Evolutionary conservation across 805 yeast species (phyloP).

Genomic region (Ogataea kodamae): DNA sequence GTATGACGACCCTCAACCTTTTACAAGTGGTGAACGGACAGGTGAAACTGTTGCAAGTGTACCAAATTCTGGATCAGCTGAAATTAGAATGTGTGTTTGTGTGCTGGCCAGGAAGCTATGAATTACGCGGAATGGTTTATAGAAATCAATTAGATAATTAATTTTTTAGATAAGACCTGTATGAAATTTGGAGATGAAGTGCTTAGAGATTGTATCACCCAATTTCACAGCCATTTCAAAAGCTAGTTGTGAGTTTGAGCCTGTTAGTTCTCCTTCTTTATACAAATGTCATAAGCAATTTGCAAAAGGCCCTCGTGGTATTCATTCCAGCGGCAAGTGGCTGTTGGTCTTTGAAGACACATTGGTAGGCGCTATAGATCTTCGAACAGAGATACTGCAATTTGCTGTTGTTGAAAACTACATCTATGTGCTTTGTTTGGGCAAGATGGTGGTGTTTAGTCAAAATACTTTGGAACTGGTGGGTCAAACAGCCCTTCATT

Average conservation of each 20-base stretch:
- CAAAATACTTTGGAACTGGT: slow-evolving; percentile 7
- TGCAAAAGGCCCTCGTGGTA: no score
- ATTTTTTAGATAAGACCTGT: slow-evolving; percentile 12
- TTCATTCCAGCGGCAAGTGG: slow-evolving; percentile 3
- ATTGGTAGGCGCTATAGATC: slow-evolving; percentile 6
- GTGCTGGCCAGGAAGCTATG: slow-evolving; percentile 26
- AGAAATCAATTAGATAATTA: slow-evolving; percentile 28
- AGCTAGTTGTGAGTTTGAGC: no score
- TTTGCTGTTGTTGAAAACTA: neutral
- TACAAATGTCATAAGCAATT: no score
- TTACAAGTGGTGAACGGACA: slow-evolving; percentile 30
- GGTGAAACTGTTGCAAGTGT: slow-evolving; percentile 34
- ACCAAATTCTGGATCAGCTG: slow-evolving; percentile 37
- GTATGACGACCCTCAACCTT: slow-evolving; percentile 13
- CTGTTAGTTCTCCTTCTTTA: no score
- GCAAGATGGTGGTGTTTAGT: slow-evolving; percentile 1
- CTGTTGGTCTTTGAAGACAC: slow-evolving; percentile 1
- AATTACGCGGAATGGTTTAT: slow-evolving; percentile 36
- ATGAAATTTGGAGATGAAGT: slow-evolving; percentile 10
- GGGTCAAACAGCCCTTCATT: slow-evolving; percentile 2
- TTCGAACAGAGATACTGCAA: slow-evolving; percentile 3
- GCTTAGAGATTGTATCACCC: slow-evolving; percentile 2
- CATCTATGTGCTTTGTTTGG: slow-evolving; percentile 3
- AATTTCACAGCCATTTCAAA: neutral
- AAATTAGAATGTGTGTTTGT: slow-evolving; percentile 33